Base-by-base conservation (phyloP, 1,284 basidiomycete genomes). In the Anthracocystis panici-leucophaei region DNA sequence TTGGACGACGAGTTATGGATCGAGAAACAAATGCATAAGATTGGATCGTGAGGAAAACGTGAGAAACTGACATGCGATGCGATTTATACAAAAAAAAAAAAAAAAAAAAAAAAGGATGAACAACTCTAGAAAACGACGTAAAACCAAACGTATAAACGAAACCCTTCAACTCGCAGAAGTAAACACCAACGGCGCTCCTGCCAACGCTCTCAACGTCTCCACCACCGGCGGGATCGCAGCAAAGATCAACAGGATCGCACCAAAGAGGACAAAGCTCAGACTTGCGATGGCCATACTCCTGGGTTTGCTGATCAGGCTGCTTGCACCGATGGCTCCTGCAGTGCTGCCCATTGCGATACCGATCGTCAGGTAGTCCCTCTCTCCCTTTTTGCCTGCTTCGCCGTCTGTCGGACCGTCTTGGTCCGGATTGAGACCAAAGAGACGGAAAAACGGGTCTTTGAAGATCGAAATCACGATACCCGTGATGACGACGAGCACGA, bases 401-500 rank as follows among this genome's bases (percentile, higher is more conserved):
- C 38, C 21, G 18, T 25, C 23, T 1, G 11, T 6, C 1, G 48
- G 35, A 5, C 58, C 62, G 29, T 71, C 62, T 0, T 21, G 31
- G 33, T 67, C 54, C 9, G 61, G 68, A 38, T 73, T 50, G 8
- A 82, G 62, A 5, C 71, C 29, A 58, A 80, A 62, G 20, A 79
- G 46, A 0, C 59, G 21, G 58, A 79, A 82, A 52, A 82, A 81
- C 23, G 73, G 74, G 20, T 81, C 79, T 51, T 82, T 81, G 46
- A 82, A 59, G 60, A 82, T 78, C 9, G 64, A 63, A 25, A 75
- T 77, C 14, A 81, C 20, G 29, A 82, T 78, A 20, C 81, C 81
- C 4, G 81, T 82, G 51, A 82, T 68, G 45, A 81, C 79, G 57
- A 82, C 79, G 14, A 82, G 67, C 14, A 82, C 76, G 42, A 81